Conservation (phyloP, 2,329 filamentous ascomycete species). For the Pseudogymnoascus sp. region DNA sequence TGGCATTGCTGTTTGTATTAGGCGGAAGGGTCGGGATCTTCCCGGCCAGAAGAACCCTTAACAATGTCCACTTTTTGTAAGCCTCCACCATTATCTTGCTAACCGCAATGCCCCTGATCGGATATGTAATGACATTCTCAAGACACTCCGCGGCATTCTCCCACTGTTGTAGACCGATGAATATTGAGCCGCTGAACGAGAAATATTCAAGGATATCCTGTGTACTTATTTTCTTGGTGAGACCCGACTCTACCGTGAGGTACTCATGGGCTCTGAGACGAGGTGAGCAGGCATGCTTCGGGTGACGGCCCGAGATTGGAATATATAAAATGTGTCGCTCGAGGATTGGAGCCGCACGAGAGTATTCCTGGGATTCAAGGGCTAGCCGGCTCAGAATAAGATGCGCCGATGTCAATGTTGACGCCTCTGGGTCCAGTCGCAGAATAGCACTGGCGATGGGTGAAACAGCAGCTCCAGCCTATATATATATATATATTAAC, state of each 20-base stretch:
- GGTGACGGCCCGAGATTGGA: slow-evolving; percentile 38
- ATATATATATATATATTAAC: background rate
- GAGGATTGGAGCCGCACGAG: slow-evolving; percentile 50
- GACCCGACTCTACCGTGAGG: slow-evolving; percentile 49
- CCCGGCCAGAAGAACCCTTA: slow-evolving; percentile 63
- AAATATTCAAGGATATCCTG: slow-evolving; percentile 58
- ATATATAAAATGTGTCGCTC: slow-evolving; percentile 59
- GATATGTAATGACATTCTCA: slow-evolving; percentile 57
- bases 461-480: slow-evolving; percentile 23
- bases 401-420: slow-evolving; percentile 58
- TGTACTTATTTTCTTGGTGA: slow-evolving; percentile 46
- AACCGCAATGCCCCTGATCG: slow-evolving; percentile 50
- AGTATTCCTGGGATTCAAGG: slow-evolving; percentile 42
- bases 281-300: slow-evolving; percentile 37
- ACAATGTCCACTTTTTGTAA: slow-evolving; percentile 84
- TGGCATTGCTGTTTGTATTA: slow-evolving; percentile 43
- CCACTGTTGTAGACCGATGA: slow-evolving; percentile 55
- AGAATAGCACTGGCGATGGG: slow-evolving; percentile 42
- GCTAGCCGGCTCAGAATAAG: slow-evolving; percentile 49
- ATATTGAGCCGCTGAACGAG: slow-evolving; percentile 54
- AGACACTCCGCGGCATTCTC: slow-evolving; percentile 51
- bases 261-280: slow-evolving; percentile 42
- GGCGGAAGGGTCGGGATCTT: slow-evolving; percentile 46
- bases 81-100: slow-evolving; percentile 79
- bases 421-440: slow-evolving; percentile 56